Base-by-base conservation (phyloP, 208 protist species). In the Trichomonas tenax region DNA sequence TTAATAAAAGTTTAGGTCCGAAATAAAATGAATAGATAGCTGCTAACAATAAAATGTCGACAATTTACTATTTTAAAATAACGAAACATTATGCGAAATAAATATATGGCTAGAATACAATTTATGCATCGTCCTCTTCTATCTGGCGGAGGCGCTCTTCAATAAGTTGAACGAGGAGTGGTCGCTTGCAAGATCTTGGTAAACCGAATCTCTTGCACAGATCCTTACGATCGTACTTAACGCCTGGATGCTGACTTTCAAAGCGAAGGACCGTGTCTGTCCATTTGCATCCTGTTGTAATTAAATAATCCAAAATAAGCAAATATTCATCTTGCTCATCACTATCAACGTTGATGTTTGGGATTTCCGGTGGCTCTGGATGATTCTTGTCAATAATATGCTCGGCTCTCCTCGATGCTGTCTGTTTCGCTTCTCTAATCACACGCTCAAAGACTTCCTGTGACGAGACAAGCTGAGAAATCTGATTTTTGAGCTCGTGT, bases 311-410 rank as follows among this genome's bases (percentile, higher is more conserved):
- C 15, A 93, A 41, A 93, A 93, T 40, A 51, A 93, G 86, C 4
- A 93, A 41, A 93, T 48, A 93, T 51, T 93, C 86, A 51, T 93
- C 86, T 93, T 93, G 11, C 14, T 93, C 86, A 51, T 93, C 86
- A 41, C 44, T 40, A 10, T 89, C 40, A 34, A 93, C 11, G n/a
- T 93, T 4, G 10, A 93, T n/a, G 21, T 44, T 44, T 51, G 40
- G 44, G 38, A 51, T 49, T 93, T 23, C 34, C 34, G 11, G 40
- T 58, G 86, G 86, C 38, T 93, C 86, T 34, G 86, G 86, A 34
- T 23, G n/a, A 38, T 48, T 48, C 1, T 41, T 41, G 44, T 93
- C 44, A 9, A 93, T 51, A 44, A 93, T 51, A 51, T 93, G 86
- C 15, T 26, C 31, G 36, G 86, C 86, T 40, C 44, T 17, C 46